Base-by-base conservation (phyloP, 2,329 filamentous ascomycete genomes). In the Colletotrichum lini region DNA sequence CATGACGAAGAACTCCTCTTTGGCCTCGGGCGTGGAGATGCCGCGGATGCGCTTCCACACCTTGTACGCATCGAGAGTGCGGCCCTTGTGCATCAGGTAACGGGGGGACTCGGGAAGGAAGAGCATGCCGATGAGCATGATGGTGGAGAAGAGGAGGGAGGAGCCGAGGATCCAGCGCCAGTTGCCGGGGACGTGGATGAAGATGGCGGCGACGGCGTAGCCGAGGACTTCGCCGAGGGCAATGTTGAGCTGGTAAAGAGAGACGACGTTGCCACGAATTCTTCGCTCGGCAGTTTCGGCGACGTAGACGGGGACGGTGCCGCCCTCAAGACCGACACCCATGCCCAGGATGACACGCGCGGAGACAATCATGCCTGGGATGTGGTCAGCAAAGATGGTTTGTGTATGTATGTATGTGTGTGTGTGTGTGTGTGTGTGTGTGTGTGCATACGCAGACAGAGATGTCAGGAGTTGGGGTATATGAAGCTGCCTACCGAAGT, bases 91-190 rank as follows among this genome's bases (percentile, higher is more conserved):
- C 87, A 94, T 90, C 30, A 93, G 84, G 80, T 85, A 93, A 42
- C 92, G 88, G 0, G 92, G 92, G 4, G 85, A 88, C 78, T 94
- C 92, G 0, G 92, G 92, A 77, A 94, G 88, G 83, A 92, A 93
- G 1, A 93, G 82, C 86, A 94, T 93, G 63, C 92, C 91, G 47
- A 84, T 67, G 26, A 0, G 90, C 69, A 72, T 72, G 65, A 72
- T 64, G 45, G 69, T 59, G 44, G 69, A 92, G 81, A 94, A 94
- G 52, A 94, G 78, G 2, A 94, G 86, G 0, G 92, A 94, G 1
- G 90, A 92, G 5, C 92, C 92, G 1, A 94, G 88, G 72, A 94
- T 94, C 78, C 90, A 93, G 47, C 92, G 86, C 92, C 92, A 94
- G 82, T 91, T 91, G 18, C 92, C 92, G 0, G 83, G 81, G 2